Evolutionary conservation across 2,329 filamentous ascomycete species (phyloP).

Genomic region (Aspergillus puulaauensis): DNA sequence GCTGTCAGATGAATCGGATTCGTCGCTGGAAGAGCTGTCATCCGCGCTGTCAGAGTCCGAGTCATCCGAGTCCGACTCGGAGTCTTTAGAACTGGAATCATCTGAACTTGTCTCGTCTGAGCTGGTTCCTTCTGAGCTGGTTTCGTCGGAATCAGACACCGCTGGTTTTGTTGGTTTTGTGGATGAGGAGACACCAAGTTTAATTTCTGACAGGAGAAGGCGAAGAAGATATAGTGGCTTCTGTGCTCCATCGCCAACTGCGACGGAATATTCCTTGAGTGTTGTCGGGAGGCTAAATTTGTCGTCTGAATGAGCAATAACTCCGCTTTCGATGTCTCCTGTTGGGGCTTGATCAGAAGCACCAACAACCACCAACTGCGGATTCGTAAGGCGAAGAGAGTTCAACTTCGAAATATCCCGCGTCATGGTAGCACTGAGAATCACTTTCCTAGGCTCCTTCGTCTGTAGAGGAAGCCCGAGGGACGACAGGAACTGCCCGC

Average conservation of each 20-base stretch:
- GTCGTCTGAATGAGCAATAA: slow-evolving; percentile 26
- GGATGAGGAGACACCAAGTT: slow-evolving; percentile 17
- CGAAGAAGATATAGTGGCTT: slow-evolving; percentile 86
- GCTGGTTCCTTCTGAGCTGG: slow-evolving; percentile 38
- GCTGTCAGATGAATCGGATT: slow-evolving; percentile 22
- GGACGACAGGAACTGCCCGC: slow-evolving; percentile 31
- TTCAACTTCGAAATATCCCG: slow-evolving; percentile 77
- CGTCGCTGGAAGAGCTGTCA: slow-evolving; percentile 5
- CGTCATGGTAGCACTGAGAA: slow-evolving; percentile 91
- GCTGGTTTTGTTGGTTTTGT: slow-evolving; percentile 10
- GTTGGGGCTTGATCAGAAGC: slow-evolving; percentile 38
- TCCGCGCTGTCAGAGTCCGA: slow-evolving; percentile 27
- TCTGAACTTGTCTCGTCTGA: slow-evolving; percentile 29
- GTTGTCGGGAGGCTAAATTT: slow-evolving; percentile 61
- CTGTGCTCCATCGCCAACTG: slow-evolving; percentile 66
- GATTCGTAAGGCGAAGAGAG: slow-evolving; percentile 69
- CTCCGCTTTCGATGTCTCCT: slow-evolving; percentile 21
- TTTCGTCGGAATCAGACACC: slow-evolving; percentile 27
- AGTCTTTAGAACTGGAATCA: slow-evolving; percentile 18
- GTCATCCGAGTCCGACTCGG: slow-evolving; percentile 17
- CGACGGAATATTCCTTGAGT: slow-evolving; percentile 65
- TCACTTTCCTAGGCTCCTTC: slow-evolving; percentile 68
- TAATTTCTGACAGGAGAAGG: slow-evolving; percentile 56
- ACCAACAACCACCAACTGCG: slow-evolving; percentile 74
- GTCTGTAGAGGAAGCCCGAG: slow-evolving; percentile 40